These are phyloP conservation scores for Pseudonectria buxi DNA, from an alignment of 2,329 filamentous ascomycete species.

Conservation along the genomic window DNA sequence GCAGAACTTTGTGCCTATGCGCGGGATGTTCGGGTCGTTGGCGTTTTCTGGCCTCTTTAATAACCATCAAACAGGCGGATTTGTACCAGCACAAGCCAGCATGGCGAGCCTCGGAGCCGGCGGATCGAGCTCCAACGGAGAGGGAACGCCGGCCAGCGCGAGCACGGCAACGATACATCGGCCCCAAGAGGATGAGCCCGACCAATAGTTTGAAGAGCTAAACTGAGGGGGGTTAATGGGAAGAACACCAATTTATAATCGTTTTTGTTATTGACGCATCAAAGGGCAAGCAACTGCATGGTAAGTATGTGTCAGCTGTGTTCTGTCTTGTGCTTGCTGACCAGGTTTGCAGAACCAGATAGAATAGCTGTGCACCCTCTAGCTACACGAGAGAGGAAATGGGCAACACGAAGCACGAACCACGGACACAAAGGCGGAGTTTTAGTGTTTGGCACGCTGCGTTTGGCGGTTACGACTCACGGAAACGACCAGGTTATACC, in stretches of 20 bases:
- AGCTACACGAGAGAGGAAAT: no score
- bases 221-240: constrained; percentile 12
- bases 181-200: constrained; percentile 10
- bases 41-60: constrained; percentile 23
- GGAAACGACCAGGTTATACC: constrained; percentile 10
- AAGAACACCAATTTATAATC: no score
- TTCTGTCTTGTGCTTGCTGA: no score
- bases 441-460: constrained; percentile 14
- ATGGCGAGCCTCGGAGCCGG: constrained; percentile 21
- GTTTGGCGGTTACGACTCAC: constrained; percentile 14
- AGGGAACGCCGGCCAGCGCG: constrained; percentile 21
- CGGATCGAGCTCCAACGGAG: constrained; percentile 15
- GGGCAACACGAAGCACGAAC: no score
- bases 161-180: constrained; percentile 32
- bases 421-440: constrained; percentile 6
- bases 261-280: no score
- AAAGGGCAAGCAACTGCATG: no score
- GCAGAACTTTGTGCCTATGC: constrained; percentile 12
- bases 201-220: constrained; percentile 14
- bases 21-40: constrained; percentile 14
- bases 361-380: no score
- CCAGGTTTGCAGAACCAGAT: no score
- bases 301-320: no score
- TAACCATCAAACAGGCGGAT: constrained; percentile 19
- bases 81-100: constrained; percentile 19